Base-by-base conservation (phyloP, 129 eudicot species). In the Flaveria trinervia region DNA sequence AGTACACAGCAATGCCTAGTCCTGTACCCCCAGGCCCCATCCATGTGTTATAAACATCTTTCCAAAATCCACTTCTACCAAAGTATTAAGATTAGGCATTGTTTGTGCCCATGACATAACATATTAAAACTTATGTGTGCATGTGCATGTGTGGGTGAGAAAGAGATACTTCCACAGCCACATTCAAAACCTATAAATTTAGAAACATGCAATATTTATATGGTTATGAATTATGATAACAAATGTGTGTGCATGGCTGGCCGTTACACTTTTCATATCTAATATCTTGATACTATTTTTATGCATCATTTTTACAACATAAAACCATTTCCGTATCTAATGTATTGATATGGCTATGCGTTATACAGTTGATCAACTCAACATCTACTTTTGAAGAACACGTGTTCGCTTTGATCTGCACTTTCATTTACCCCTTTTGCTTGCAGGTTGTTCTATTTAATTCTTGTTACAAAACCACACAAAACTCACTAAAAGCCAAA, bases 321-420 rank as follows among this genome's bases (percentile, higher is more conserved):
- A 17, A 56, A 56, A 56, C 26, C 62, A 18, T 18, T 56, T 56
- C 20, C 28, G 20, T 18, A 64, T 64, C 20, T 30, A 28, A 64
- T 30, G 16, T 64, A 20, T 15, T 64, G 69, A 64, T 64, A 30
- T 64, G 69, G 69, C 46, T 64, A 64, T 39, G 8, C 17, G 18
- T 25, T 36, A 36, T 61, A 61, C 67, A 23, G 7, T 60, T 60
- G 11, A 25, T 60, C 39, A 12, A 33, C 15, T 23, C 2, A 28
- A 5, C 43, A 2, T 26, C 45, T 62, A 62, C 43, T 28, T 62
- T 62, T 26, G 4, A 62, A 62, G 9, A 9, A 28, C 68, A 61
- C 3, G 4, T 12, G 26, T 26, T 28, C 68, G 5, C 4, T 7
- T 13, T 62, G 20, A 14, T 43, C 18, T 26, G 15, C 8, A 17